Percentiles rank a stretch among this genome's conserved stretches.
phyloP scores from a whole-genome alignment of 2,329 filamentous ascomycete species.

The Metarhizium robertsii region DNA sequence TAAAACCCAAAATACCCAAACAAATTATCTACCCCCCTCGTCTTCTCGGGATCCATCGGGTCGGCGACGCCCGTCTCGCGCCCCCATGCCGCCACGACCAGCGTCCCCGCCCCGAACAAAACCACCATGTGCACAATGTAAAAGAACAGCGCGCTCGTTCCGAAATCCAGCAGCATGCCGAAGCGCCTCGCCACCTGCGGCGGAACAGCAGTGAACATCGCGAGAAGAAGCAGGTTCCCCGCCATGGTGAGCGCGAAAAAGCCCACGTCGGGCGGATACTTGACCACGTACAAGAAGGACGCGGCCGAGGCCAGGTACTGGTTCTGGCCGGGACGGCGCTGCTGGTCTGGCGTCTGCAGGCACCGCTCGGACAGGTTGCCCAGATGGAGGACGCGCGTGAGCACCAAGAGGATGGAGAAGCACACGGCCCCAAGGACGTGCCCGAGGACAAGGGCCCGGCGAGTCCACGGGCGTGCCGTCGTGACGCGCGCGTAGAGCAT shows the following conservation, averaged over 20 bases:
- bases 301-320: slow-evolving; percentile 30
- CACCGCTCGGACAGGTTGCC: slow-evolving; percentile 36
- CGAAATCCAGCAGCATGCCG: slow-evolving; percentile 30
- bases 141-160: slow-evolving; percentile 37
- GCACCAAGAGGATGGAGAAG: slow-evolving; percentile 28
- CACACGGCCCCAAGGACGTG: slow-evolving; percentile 18
- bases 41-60: slow-evolving; percentile 15
- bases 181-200: slow-evolving; percentile 17
- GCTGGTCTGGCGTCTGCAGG: slow-evolving; percentile 28
- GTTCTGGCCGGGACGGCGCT: slow-evolving; percentile 20
- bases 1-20: slow-evolving; percentile 28
- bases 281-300: slow-evolving; percentile 37
- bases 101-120: slow-evolving; percentile 17
- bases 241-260: slow-evolving; percentile 33
- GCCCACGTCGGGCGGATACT: slow-evolving; percentile 37
- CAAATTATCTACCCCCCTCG: slow-evolving; percentile 26
- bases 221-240: slow-evolving; percentile 28
- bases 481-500: slow-evolving; percentile 33
- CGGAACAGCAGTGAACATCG: slow-evolving; percentile 26
- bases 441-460: slow-evolving; percentile 14
- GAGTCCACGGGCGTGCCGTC: slow-evolving; percentile 21
- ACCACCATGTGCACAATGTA: slow-evolving; percentile 30
- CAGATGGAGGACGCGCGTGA: slow-evolving; percentile 30
- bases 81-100: slow-evolving; percentile 23
- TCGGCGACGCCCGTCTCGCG: slow-evolving; percentile 19